These are phyloP conservation scores for Taiwanofungus camphoratus DNA, from an alignment of 1,284 basidiomycete genomes.

Conservation along the genomic window DNA sequence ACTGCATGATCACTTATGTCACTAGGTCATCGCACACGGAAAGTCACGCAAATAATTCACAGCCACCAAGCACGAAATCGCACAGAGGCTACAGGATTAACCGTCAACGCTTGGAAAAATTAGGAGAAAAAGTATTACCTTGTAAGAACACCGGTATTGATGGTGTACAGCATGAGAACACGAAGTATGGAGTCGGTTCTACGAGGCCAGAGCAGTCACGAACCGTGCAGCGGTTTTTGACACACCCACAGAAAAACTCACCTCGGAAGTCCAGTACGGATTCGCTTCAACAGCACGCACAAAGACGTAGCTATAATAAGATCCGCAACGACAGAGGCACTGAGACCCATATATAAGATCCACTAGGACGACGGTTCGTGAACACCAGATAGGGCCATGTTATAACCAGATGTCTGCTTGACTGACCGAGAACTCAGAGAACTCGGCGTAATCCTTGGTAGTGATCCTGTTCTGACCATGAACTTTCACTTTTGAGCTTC, in stretches of 20 bases:
- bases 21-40: not conserved
- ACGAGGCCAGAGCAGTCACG: too few species aligned
- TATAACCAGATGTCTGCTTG: too few species aligned
- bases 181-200: slow-evolving; percentile 1
- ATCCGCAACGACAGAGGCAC: too few species aligned
- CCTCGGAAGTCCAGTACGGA: not conserved
- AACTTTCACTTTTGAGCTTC: too few species aligned
- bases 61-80: not conserved
- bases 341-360: too few species aligned
- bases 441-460: too few species aligned
- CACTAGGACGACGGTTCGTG: too few species aligned
- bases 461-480: too few species aligned
- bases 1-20: slow-evolving; percentile 3
- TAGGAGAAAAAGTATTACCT: not conserved
- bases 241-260: not conserved
- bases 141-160: slow-evolving; percentile 5
- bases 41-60: not conserved
- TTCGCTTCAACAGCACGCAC: too few species aligned
- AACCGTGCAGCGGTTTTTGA: not conserved
- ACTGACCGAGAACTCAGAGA: too few species aligned
- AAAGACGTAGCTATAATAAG: too few species aligned
- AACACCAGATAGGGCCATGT: too few species aligned
- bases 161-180: slow-evolving; percentile 3
- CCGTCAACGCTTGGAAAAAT: not conserved
- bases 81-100: slow-evolving; percentile 1